These are phyloP conservation scores for Rhizoctonia solani DNA, from an alignment of 1,284 basidiomycete species.

Conservation along the genomic window DNA sequence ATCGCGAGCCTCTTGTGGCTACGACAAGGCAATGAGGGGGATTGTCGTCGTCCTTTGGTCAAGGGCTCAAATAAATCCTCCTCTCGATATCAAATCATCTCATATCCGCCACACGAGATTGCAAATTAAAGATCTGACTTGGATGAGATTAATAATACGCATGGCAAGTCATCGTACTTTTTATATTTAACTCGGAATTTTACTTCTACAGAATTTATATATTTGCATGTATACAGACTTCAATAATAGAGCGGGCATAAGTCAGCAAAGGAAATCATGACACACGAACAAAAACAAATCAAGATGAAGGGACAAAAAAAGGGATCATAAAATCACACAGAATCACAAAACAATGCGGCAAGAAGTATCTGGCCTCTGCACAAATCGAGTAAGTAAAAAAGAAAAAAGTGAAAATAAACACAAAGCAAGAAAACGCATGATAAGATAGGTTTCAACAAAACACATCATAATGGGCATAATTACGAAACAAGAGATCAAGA, in stretches of 20 bases:
- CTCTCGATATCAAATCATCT: slow-evolving; percentile 24
- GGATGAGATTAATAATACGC: background rate
- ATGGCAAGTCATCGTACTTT: background rate
- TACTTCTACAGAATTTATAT: background rate
- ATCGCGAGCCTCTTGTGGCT: slow-evolving; percentile 49
- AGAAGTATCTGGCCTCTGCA: too few species aligned
- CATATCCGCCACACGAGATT: slow-evolving; percentile 12
- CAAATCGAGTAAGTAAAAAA: background rate
- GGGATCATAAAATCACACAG: background rate
- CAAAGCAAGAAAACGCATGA: background rate
- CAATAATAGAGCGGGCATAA: background rate
- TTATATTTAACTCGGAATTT: background rate
- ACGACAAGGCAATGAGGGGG: background rate
- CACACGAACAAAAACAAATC: background rate
- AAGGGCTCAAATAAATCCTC: slow-evolving; percentile 27
- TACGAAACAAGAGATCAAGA: background rate
- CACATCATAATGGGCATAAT: background rate
- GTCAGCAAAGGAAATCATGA: background rate
- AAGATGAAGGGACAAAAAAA: background rate
- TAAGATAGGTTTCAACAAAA: background rate
- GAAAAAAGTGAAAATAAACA: background rate
- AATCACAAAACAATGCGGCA: background rate
- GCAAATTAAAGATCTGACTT: background rate
- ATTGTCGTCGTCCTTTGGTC: slow-evolving; percentile 25
- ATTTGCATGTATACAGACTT: background rate